A percentile compares a stretch with the other conserved stretches of the same genome.
phyloP scores from a whole-genome alignment of 2,329 filamentous ascomycete genomes.

The Alternaria hordeiaustralica region DNA sequence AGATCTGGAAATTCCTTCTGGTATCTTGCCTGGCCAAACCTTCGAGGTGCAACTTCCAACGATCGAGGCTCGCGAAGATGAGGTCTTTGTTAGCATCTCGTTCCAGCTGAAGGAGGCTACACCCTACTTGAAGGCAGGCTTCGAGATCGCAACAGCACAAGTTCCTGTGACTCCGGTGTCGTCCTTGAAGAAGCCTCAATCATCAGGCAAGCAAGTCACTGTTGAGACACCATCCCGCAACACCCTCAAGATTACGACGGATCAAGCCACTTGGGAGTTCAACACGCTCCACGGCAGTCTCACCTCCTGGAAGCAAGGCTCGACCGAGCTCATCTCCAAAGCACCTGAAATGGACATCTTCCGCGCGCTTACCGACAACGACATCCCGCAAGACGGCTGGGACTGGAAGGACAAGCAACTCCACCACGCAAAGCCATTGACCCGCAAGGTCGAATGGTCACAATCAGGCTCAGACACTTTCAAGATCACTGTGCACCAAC shows the following conservation, averaged over 20 bases:
- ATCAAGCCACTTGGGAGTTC: conserved; percentile 55
- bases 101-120: conserved; percentile 45
- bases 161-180: conserved; percentile 24
- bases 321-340: conserved; percentile 41
- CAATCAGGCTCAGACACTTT: conserved; percentile 29
- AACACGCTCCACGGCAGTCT: conserved; percentile 60
- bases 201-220: conserved; percentile 52
- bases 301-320: conserved; percentile 40
- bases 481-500: conserved; percentile 55
- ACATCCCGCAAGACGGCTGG: conserved; percentile 59
- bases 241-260: conserved; percentile 24
- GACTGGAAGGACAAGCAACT: conserved; percentile 60
- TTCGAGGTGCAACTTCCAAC: conserved; percentile 36
- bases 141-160: conserved; percentile 48
- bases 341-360: conserved; percentile 61
- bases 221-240: conserved; percentile 26
- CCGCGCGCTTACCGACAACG: conserved; percentile 71
- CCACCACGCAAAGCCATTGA: conserved; percentile 35
- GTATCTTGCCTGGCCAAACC: conserved; percentile 31
- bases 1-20: conserved; percentile 32
- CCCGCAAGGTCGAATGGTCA: conserved; percentile 47
- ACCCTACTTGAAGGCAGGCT: conserved; percentile 41
- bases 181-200: conserved; percentile 32
- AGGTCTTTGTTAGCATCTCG: conserved; percentile 29
- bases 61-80: conserved; percentile 13